A percentile compares a stretch with the other conserved stretches of the same genome.
Evolutionary conservation across 2,329 filamentous ascomycete genomes (phyloP).

Genomic region (Nemania sp.): DNA sequence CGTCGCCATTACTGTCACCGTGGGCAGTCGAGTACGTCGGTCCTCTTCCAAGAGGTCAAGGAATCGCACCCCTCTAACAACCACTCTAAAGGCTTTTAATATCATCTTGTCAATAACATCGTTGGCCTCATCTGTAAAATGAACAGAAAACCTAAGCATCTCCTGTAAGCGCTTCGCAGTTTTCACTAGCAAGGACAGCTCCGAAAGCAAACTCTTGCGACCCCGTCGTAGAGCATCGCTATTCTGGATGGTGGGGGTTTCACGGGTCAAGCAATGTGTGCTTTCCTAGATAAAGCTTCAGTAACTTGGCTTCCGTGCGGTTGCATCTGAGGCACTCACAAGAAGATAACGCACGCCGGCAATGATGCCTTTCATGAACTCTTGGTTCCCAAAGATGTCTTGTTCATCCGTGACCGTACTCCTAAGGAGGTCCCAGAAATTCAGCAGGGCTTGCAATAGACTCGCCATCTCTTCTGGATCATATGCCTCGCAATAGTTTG

Average conservation of each 20-base stretch:
- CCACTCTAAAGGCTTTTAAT: slow-evolving; percentile 88
- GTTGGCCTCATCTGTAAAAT: slow-evolving; percentile 64
- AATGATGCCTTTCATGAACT: slow-evolving; percentile 92
- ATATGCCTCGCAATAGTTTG: slow-evolving; percentile 97
- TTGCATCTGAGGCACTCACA: slow-evolving; percentile 57
- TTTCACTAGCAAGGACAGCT: slow-evolving; percentile 88
- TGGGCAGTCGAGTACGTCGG: slow-evolving; percentile 51
- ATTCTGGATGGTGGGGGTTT: slow-evolving; percentile 73
- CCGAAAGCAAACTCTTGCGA: slow-evolving; percentile 85
- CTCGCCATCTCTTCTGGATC: slow-evolving; percentile 85
- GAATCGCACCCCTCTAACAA: slow-evolving; percentile 88
- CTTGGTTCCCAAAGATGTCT: slow-evolving; percentile 83
- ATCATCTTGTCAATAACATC: slow-evolving; percentile 91
- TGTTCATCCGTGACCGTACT: slow-evolving; percentile 76
- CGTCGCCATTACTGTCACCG: slow-evolving; percentile 64
- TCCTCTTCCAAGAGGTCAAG: slow-evolving; percentile 81
- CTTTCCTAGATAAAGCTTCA: slow-evolving; percentile 66
- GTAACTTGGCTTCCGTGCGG: not conserved
- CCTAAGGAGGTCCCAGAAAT: slow-evolving; percentile 89
- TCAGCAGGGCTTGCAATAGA: slow-evolving; percentile 81
- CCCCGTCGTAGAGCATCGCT: slow-evolving; percentile 78
- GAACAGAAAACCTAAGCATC: slow-evolving; percentile 57
- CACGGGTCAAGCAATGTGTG: slow-evolving; percentile 83
- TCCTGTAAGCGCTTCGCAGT: slow-evolving; percentile 85
- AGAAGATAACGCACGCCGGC: slow-evolving; percentile 89